phyloP scores from a whole-genome alignment of 1,284 basidiomycete species.

The Phenoliferia sp. region DNA sequence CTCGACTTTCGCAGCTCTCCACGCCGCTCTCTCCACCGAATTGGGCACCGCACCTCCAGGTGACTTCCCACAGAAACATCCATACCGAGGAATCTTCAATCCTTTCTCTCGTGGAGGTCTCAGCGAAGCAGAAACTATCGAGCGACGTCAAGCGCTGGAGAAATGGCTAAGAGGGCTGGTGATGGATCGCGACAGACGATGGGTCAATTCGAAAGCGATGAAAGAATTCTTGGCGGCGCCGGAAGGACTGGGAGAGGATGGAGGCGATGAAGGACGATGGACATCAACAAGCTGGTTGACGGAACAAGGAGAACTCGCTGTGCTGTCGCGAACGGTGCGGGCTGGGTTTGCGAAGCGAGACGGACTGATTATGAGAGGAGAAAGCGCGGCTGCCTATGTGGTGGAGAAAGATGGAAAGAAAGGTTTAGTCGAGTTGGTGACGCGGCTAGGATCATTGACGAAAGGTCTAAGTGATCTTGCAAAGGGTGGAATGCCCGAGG shows the following conservation, averaged over 20 bases:
- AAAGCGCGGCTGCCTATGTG: constrained; percentile 67
- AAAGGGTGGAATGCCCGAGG: constrained; percentile 26
- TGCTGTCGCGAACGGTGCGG: constrained; percentile 69
- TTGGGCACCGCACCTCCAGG: constrained; percentile 38
- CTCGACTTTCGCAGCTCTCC: constrained; percentile 85
- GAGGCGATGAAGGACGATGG: constrained; percentile 45
- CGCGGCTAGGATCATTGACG: constrained; percentile 50
- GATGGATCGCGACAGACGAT: constrained; percentile 68
- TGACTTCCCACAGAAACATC: constrained; percentile 15
- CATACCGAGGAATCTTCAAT: constrained; percentile 14
- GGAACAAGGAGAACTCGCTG: constrained; percentile 69
- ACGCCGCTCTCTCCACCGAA: constrained; percentile 48
- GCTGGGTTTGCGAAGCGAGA: constrained; percentile 81
- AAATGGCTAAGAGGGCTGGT: constrained; percentile 81
- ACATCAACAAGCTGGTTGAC: constrained; percentile 76
- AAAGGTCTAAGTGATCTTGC: constrained; percentile 25
- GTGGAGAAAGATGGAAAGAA: constrained; percentile 78
- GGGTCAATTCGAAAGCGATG: constrained; percentile 76
- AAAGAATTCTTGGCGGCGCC: constrained; percentile 82
- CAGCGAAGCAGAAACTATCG: constrained; percentile 50
- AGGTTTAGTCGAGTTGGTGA: constrained; percentile 67
- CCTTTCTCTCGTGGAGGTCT: constrained; percentile 7
- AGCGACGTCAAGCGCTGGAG: constrained; percentile 70
- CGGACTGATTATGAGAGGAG: constrained; percentile 66
- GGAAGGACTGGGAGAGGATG: constrained; percentile 12